Percentiles rank a stretch among this genome's conserved stretches.
These are phyloP conservation scores for Corylus heterophylla DNA, from an alignment of 306 rosid genomes.

Conservation along the genomic window DNA sequence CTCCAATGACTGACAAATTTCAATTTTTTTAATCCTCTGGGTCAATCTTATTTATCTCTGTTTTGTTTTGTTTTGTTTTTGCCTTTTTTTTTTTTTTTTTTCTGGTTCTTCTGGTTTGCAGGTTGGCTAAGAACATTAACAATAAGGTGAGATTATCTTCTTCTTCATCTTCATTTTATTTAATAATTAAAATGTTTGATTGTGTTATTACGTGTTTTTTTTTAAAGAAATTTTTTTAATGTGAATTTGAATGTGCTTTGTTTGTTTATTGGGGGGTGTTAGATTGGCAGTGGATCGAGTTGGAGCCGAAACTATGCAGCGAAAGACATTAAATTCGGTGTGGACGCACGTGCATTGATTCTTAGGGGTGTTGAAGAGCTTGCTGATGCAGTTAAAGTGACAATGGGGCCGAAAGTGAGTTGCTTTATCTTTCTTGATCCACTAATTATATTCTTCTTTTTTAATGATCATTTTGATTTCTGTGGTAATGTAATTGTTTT, in stretches of 20 bases:
- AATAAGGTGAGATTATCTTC: slow-evolving; percentile 27
- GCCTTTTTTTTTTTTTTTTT: background rate
- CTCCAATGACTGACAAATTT: background rate
- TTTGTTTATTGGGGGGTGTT: background rate
- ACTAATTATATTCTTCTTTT: background rate
- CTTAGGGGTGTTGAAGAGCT: slow-evolving; percentile 60
- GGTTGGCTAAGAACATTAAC: slow-evolving; percentile 28
- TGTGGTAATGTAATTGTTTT: background rate
- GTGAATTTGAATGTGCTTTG: background rate
- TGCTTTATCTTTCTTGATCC: background rate
- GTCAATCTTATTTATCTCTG: slow-evolving; percentile 8
- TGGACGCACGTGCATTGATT: slow-evolving; percentile 52
- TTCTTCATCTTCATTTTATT: background rate
- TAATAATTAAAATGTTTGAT: background rate
- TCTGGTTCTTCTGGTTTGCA: background rate
- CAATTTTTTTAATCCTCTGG: slow-evolving; percentile 6
- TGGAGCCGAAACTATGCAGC: slow-evolving; percentile 55
- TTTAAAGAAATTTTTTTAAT: background rate
- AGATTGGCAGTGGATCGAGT: slow-evolving; percentile 39
- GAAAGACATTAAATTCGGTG: slow-evolving; percentile 52
- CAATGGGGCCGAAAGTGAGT: slow-evolving; percentile 53
- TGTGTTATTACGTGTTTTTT: slow-evolving; percentile 10
- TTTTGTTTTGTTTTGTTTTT: background rate
- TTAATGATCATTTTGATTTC: background rate
- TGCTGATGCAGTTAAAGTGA: slow-evolving; percentile 54